Evolutionary conservation across 73 alveolate genomes (phyloP), one percentile per base, ranked within the genome.

Genomic region (Diophrys sp.): DNA sequence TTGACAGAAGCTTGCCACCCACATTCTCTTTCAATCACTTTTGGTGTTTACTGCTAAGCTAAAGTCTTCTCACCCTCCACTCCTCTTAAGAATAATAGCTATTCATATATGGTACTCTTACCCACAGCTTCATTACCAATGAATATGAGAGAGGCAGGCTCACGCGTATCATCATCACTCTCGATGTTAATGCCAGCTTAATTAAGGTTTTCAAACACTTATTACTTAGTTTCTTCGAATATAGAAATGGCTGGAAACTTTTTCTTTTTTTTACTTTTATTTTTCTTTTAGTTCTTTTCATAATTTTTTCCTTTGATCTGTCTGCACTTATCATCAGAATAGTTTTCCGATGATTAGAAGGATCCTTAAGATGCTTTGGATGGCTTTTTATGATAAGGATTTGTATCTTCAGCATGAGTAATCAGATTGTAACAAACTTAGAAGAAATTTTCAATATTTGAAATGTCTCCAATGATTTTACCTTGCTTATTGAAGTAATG

Each of bases 51-150:
- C 85, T 96, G 90, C 88, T 91, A 97, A 91, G 92, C 96, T 78
- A 97, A 93, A 18, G 96, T 93, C 82, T 99, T 94, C 80, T 94
- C 94, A 79, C 96, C 99, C 33, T 96, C 96, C 87, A 88, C 85
- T 23, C 98, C 99, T 44, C 93, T 74, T 80, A 70, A 29, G 82
- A 67, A 94, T 89, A 97, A 74, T 44, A 97, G 92, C 68, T 94
- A 89, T n/a, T 99, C 99, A 71, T 98, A 90, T 18, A 97, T 94
- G 54, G 99, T 97, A 29, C 98, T 89, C 82, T 97, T 97, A 34
- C 99, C 99, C 2, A 98, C 98, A 87, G 96, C 99, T 33, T 96
- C 99, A 83, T 97, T 99, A 29, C 99, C 99, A 25, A 97, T 96
- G 80, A 94, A 96, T 2, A 97, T 99, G 62, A 97, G 78, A 73